Base-by-base conservation (phyloP, 257 asterid genomes). In the Scutellaria minor region DNA sequence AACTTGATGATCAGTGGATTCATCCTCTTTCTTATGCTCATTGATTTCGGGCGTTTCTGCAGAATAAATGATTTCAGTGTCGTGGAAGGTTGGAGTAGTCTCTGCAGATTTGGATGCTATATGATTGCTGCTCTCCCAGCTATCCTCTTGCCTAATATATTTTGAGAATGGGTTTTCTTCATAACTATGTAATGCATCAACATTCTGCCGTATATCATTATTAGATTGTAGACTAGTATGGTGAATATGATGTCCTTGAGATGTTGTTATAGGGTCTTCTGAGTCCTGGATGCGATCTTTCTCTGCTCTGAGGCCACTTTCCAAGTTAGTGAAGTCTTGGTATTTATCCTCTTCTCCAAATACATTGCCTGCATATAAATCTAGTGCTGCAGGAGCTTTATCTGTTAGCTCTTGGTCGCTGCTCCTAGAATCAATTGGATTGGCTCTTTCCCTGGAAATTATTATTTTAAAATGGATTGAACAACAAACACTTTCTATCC, bases 391-490 rank as follows among this genome's bases (percentile, higher is more conserved):
- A 3, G 83, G 44, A 8, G 48, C 64, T 42, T 68, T 75, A 27
- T 78, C 73, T 15, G 35, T 22, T 0, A 35, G 44, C 50, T 84
- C 83, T 76, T 79, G 76, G 42, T 47, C 62, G 12, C 54, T 69
- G 27, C 27, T 24, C 27, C 27, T 2, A 31, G 37, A 31, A 31
- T 31, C 37, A 55, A 74, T 78, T 24, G 81, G 13, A 42, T 75
- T 70, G 68, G 73, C 79, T 72, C 72, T 73, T 72, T 81, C 82
- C 85, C 97, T 91, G 74, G 22, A 78, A 70, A 5, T 22, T 6
- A 14, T 15, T 14, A 37, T 40, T 74, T 18, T 18, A 0, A 18
- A 18, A 18, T 18, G 18, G 18, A 18, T 18, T 18, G 18, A 18
- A 18, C 18, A 18, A 18, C 18, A 18, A 18, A 18, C 18, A 18